Percentiles rank a stretch among this genome's conserved stretches.
Evolutionary conservation across 1,284 basidiomycete species (phyloP).

Genomic region (Amylostereum chailletii): DNA sequence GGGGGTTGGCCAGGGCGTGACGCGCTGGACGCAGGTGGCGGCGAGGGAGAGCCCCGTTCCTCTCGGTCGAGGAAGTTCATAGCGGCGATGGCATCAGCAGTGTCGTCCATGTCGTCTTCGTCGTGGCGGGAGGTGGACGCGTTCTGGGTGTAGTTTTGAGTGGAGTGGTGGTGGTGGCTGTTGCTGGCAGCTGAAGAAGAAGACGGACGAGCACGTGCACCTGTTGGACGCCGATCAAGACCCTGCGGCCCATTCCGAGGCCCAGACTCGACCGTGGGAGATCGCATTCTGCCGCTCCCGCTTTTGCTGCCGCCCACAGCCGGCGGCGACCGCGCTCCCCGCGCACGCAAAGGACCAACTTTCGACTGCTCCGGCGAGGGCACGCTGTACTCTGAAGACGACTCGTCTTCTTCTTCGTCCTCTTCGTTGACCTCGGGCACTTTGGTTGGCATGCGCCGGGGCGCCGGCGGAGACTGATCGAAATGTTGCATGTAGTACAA

Average conservation of each 20-base stretch:
- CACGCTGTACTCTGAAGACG: slow-evolving; percentile 17
- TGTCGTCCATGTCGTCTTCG: slow-evolving; percentile 25
- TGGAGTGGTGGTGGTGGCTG: slow-evolving; percentile 7
- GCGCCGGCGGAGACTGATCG: slow-evolving; percentile 24
- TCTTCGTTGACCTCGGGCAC: slow-evolving; percentile 4
- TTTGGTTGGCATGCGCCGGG: slow-evolving; percentile 11
- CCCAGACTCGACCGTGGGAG: not conserved
- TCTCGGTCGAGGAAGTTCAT: slow-evolving; percentile 62
- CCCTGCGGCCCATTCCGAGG: slow-evolving; percentile 25
- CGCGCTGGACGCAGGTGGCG: slow-evolving; percentile 9
- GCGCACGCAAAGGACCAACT: slow-evolving; percentile 13
- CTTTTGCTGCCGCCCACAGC: slow-evolving; percentile 20
- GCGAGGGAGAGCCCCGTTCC: slow-evolving; percentile 25
- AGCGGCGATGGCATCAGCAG: slow-evolving; percentile 68
- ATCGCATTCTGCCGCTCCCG: no score
- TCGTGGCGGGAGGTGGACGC: slow-evolving; percentile 12
- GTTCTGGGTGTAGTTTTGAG: slow-evolving; percentile 14
- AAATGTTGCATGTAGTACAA: slow-evolving; percentile 62
- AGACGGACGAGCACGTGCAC: slow-evolving; percentile 69
- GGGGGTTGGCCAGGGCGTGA: slow-evolving; percentile 14
- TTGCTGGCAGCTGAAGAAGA: slow-evolving; percentile 3
- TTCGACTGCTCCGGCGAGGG: slow-evolving; percentile 9
- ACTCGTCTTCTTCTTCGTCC: slow-evolving; percentile 18
- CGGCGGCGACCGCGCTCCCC: slow-evolving; percentile 10
- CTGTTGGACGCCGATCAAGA: slow-evolving; percentile 50